Base-by-base conservation (phyloP, 495 filamentous ascomycete genomes). In the Xylaria nigripes region DNA sequence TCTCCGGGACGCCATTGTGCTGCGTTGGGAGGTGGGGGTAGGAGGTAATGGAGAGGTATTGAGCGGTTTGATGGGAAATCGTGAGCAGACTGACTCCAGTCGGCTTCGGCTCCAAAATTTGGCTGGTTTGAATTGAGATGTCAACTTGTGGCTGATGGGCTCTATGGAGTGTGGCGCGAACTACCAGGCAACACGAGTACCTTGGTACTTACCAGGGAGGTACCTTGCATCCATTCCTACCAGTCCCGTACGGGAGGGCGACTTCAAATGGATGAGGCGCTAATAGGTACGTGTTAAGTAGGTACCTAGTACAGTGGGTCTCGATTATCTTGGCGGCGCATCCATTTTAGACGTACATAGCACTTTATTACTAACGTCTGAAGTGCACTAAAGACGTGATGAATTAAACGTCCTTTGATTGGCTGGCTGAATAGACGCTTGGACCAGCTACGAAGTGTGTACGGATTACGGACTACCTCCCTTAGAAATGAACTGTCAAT, bases 1-100 rank as follows among this genome's bases (percentile, higher is more conserved):
- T 79, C 87, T 86, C 81, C 89, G 81, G 69, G 91, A 95, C 77
- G 90, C 90, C 91, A 96, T 96, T 78, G 78, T 67, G 70, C 66
- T 60, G 62, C 66, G 67, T 68, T 66, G 61, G 64, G 57, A 54
- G 54, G 45, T 24, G 27, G 50, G 53, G 56, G 41, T 61, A 38
- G 45, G 52, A 25, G 54, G 63, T 56, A 41, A 41, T 51, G 24
- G 19, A 60, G 56, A 54, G 15, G 60, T 61, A 64, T 58, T 75
- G 72, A 72, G 74, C 62, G 69, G 72, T 76, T 76, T 73, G 69
- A 70, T 67, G 65, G n/a, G 63, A 64, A 63, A 58, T 65, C 51
- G 56, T 58, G 57, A 51, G 43, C 46, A 60, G 41, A 54, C 36
- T 50, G 42, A 56, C 42, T 50, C 54, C 48, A 55, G 55, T 16